Evolutionary conservation across 805 yeast genomes (phyloP), one percentile per base, ranked within the genome.

Genomic region (Kluyveromyces wickerhamii): DNA sequence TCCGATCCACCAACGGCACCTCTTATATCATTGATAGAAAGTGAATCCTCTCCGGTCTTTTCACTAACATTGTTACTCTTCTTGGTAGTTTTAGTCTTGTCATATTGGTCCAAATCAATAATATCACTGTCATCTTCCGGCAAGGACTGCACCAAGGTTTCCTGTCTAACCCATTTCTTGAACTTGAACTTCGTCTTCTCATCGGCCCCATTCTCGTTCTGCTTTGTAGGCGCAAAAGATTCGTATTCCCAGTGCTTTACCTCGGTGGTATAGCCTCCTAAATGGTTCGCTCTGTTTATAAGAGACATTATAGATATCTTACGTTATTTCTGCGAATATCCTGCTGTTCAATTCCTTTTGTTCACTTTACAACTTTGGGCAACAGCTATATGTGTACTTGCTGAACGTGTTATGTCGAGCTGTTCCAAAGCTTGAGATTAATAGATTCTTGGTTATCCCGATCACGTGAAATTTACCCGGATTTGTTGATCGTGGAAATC

Each of bases 1-100:
- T 63, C 71, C 16, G 59, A 59, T 14, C 54, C 57, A 7, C 72
- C 73, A 5, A 70, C 76, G 5, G 78, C 77, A 9, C 74, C 78
- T 47, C 76, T 62, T 27, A 71, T 70, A 37, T 70, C 76, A 19
- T 61, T 67, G 25, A 63, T 69, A 4, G 67, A 60, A 14, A 70
- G 51, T 4, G 42, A 36, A 16, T 39, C 37, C 11, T 39, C 36
- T 4, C 45, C 51, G 5, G 36, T 43, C 5, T 24, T 35, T 31
- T 50, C 48, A 10, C 30, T 25, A 8, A 18, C 29, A 11, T 32
- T 20, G 19, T 33, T 26, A 48, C 25, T 30, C 11, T 35, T 32
- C 9, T 21, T 21, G 2, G 27, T 21, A 8, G 21, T 26, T 12
- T 36, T 40, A 17, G 42, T 57, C 29, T 51, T 41, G 45, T 56